A percentile compares a stretch with the other conserved stretches of the same genome.
These are phyloP conservation scores for Trichoderma asperellum DNA, from an alignment of 2,329 filamentous ascomycete species.

Conservation along the genomic window DNA sequence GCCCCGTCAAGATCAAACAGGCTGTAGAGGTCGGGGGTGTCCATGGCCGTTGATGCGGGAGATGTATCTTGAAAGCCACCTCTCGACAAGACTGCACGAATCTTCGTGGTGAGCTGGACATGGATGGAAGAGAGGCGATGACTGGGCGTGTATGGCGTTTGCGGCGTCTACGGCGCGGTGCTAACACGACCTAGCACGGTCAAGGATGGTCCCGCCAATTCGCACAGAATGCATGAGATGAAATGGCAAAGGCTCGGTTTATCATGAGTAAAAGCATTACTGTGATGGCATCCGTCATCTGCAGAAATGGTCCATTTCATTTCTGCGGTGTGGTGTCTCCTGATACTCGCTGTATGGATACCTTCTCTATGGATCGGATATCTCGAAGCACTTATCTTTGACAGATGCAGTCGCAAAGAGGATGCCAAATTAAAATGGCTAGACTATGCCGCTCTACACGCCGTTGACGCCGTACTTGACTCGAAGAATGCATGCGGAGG, in stretches of 20 bases:
- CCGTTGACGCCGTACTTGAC: background rate
- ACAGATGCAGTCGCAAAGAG: background rate
- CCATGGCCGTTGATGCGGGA: background rate
- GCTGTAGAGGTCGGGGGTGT: background rate
- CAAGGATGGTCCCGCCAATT: background rate
- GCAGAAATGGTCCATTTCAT: background rate
- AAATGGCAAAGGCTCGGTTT: background rate
- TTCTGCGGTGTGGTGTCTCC: background rate
- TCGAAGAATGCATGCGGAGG: background rate
- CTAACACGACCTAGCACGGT: background rate
- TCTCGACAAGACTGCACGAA: too few relatives aligned
- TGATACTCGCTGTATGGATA: background rate
- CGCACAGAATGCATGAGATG: background rate
- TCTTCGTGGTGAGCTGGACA: too few relatives aligned
- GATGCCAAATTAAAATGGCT: background rate
- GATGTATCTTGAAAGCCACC: background rate
- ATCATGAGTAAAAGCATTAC: background rate
- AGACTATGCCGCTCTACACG: background rate
- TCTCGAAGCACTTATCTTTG: background rate
- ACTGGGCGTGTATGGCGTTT: background rate
- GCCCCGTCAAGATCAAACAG: background rate
- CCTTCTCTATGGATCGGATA: background rate
- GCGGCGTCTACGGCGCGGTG: background rate
- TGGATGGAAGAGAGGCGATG: too few relatives aligned
- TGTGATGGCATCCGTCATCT: background rate